Evolutionary conservation across 148 eudicot species (phyloP), one percentile per base, ranked within the genome.

Genomic region (Rhododendron molle): DNA sequence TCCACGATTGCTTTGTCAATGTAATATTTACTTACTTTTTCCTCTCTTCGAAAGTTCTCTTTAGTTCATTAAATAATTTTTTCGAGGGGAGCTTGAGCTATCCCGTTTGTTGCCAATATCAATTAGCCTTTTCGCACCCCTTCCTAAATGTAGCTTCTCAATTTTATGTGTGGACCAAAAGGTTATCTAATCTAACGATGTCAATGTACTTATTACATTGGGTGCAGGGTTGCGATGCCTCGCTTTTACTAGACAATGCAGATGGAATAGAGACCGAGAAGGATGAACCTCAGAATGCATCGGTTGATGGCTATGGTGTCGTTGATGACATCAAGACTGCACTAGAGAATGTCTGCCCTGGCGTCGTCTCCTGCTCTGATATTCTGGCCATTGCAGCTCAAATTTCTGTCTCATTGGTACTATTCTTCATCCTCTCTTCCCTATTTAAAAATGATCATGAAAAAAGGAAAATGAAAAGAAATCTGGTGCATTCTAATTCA

Each of bases 351-450:
- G 79, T 87, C 7, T 90, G 91, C 85, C 88, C 88, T 4, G 89
- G 89, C 16, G 85, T 86, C 26, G 91, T 90, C 6, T 90, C 91
- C 18, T 90, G 91, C 80, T 86, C 91, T 9, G 91, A 90, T 71
- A 90, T 90, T 76, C 44, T 90, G 44, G 80, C 87, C 32, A 80
- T 85, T 69, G 84, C 83, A 28, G 15, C 87, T 71, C 40, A 85
- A 50, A 74, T 81, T 34, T 62, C 79, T 14, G 72, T 71, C 54
- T 13, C 80, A 36, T 34, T 81, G 87, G 87, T 85, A 85, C 18
- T 15, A 26, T 44, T 43, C 1, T 10, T 13, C 78, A 7, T 15
- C 23, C 28, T n/a, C 14, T 62, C 65, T 58, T 58, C 65, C 8
- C 65, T 18, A 58, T 20, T 58, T 16, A 5, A 62, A 62, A 62